These are phyloP conservation scores for Quercus mongolica DNA, from an alignment of 306 rosid genomes.

Conservation along the genomic window DNA sequence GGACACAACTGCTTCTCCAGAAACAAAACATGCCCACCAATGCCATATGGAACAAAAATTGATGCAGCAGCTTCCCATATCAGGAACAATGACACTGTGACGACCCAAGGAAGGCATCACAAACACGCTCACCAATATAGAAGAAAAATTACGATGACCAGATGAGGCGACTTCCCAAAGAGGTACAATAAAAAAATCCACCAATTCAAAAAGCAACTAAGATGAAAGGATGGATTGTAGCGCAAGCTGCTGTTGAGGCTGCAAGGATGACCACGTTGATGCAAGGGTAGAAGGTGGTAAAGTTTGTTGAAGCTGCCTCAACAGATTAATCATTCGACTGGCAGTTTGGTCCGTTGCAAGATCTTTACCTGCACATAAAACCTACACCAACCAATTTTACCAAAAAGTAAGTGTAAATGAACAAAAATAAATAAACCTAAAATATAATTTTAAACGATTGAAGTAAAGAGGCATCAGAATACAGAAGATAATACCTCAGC, in stretches of 20 bases:
- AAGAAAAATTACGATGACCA: not conserved
- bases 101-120: too few species aligned
- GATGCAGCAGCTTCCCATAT: slow-evolving; percentile 29
- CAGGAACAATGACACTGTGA: slow-evolving; percentile 14
- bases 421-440: not conserved
- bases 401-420: not conserved
- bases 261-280: slow-evolving; percentile 90
- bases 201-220: slow-evolving; percentile 19
- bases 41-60: slow-evolving; percentile 24
- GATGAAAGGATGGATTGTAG: slow-evolving; percentile 78
- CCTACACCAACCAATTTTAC: slow-evolving; percentile 34
- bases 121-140: slow-evolving; percentile 13
- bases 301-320: slow-evolving; percentile 91
- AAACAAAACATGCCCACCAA: slow-evolving; percentile 1
- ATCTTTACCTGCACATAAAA: slow-evolving; percentile 89
- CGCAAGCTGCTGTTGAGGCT: slow-evolving; percentile 96
- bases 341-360: slow-evolving; percentile 89
- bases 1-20: slow-evolving; percentile 32
- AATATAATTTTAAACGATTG: not conserved
- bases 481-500: slow-evolving; percentile 50
- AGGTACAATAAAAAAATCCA: slow-evolving; percentile 7
- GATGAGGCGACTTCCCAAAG: slow-evolving; percentile 1
- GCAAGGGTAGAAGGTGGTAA: slow-evolving; percentile 84
- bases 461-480: not conserved
- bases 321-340: slow-evolving; percentile 75